Evolutionary conservation across 164 flowering plant genomes (phyloP).

Genomic region (Tetracentron sinense): DNA sequence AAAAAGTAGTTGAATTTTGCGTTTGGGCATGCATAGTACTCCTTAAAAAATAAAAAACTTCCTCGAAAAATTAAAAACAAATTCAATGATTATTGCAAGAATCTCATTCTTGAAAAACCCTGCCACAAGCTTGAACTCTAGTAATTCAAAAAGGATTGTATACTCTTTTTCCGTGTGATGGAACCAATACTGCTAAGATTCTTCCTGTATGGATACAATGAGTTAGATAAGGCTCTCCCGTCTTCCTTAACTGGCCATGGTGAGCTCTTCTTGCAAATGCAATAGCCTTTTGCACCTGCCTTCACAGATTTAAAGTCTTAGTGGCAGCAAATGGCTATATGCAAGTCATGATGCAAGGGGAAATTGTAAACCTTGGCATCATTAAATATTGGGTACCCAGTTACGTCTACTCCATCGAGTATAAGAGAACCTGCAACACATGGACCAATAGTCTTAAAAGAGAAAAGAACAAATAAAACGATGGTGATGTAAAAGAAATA

Average conservation of each 20-base stretch:
- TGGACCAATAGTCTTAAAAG: not conserved
- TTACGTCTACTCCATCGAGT: slow-evolving; percentile 86
- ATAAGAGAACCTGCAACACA: slow-evolving; percentile 50
- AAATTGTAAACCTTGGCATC: slow-evolving; percentile 61
- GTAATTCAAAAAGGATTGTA: slow-evolving; percentile 1
- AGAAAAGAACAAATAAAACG: not conserved
- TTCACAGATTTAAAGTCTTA: slow-evolving; percentile 40
- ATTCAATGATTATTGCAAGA: not conserved
- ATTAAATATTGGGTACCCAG: slow-evolving; percentile 69
- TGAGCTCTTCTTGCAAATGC: slow-evolving; percentile 88
- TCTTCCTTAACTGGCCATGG: slow-evolving; percentile 71
- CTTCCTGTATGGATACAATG: slow-evolving; percentile 91
- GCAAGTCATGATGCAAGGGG: slow-evolving; percentile 22
- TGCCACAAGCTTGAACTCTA: not conserved
- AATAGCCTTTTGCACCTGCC: slow-evolving; percentile 95
- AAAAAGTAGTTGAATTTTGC: no score
- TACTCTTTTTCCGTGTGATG: slow-evolving; percentile 75
- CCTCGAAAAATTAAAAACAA: not conserved
- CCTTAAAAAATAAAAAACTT: not conserved
- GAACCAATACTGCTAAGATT: slow-evolving; percentile 76
- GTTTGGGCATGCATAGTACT: not conserved
- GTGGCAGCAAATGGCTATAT: slow-evolving; percentile 15
- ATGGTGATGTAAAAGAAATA: not conserved
- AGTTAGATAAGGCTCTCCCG: slow-evolving; percentile 78
- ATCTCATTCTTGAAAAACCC: not conserved